Evolutionary conservation across 2,329 filamentous ascomycete genomes (phyloP), one percentile per base, ranked within the genome.

Genomic region (Aspergillus jensenii): DNA sequence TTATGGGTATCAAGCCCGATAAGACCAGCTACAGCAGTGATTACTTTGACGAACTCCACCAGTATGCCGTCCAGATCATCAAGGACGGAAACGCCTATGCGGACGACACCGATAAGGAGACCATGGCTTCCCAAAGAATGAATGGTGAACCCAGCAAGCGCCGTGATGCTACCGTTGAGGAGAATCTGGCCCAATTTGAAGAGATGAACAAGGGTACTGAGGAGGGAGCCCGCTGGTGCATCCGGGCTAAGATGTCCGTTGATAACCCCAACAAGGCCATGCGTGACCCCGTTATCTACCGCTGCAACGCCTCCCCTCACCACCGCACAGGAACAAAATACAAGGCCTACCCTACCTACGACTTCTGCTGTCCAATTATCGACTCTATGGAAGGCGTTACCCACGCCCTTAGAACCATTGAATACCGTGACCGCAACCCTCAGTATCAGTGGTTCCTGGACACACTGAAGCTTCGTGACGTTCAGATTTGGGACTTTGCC

Each of bases 221-320:
- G 49, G 87, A 93, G 74, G 95, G 95, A 59, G 78, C 87, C 49
- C 86, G 84, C 71, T 93, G 93, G 86, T 97, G 91, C 78, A 96
- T 99, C 65, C 90, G 95, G 60, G 95, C 95, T 58, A 97, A 96
- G 82, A 90, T 98, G 67, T 93, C 91, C 1, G 86, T 90, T 66
- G 90, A 96, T 75, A 90, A 95, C 78, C 90, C 90, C 64, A 98
- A 99, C 82, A 96, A 96, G 78, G 91, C 95, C 53, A 88, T 98
- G 85, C 86, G 95, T 64, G 95, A 99, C 75, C 95, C 95, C 12
- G 93, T 98, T 76, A 96, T 99, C 75, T 98, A 97, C 82, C 88
- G 95, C 65, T 97, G 92, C 84, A 96, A 96, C 70, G 81, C 84
- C 6, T 72, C 82, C 49, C 74, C 80, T 11, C 86, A 88, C 68